Base-by-base conservation (phyloP, 352 stramenopile genomes). In the Phytophthora podocarpi region DNA sequence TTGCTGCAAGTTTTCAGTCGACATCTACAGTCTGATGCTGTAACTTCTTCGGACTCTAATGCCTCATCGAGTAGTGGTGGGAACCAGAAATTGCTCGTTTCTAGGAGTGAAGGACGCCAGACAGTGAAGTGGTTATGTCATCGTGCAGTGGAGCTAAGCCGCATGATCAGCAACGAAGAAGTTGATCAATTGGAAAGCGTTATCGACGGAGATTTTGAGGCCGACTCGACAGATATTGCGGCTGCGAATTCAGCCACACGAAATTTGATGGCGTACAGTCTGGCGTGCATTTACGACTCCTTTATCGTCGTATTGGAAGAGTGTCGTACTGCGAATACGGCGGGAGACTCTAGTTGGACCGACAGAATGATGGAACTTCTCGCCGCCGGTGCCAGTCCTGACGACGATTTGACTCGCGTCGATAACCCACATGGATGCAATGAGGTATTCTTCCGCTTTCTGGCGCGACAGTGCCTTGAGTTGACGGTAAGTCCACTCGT, bases 71-170 rank as follows among this genome's bases (percentile, higher is more conserved):
- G 34, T 58, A 50, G 27, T 54, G 40, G 31, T 40, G 34, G 45
- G 23, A 74, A 69, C 15, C 46, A 59, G 9, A 56, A 40, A 28
- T 21, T 65, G 10, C 30, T 90, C 1, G 52, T 84, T 3, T 50
- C 50, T 4, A 72, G 40, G 1, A 78, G 47, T 53, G 78, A 90
- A 66, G 82, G 82, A 3, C 69, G 64, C 11, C 70, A 50, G 18
- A 71, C 79, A 52, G 18, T 92, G 2, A 85, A 80, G 54, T 89
- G 85, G 43, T 30, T 92, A 30, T 69, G 61, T 10, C 41, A 58
- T 35, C 73, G 73, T 10, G 59, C 70, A 1, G 51, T 37, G 4
- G 70, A 73, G 13, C 46, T 82, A 2, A 65, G 62, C 11, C 49
- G 39, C 4, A 45, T 47, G 35, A 61, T 82, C 26, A 72, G 43